These are phyloP conservation scores for Dioscorea cayenensis DNA, from an alignment of 116 monocot genomes.

Conservation along the genomic window DNA sequence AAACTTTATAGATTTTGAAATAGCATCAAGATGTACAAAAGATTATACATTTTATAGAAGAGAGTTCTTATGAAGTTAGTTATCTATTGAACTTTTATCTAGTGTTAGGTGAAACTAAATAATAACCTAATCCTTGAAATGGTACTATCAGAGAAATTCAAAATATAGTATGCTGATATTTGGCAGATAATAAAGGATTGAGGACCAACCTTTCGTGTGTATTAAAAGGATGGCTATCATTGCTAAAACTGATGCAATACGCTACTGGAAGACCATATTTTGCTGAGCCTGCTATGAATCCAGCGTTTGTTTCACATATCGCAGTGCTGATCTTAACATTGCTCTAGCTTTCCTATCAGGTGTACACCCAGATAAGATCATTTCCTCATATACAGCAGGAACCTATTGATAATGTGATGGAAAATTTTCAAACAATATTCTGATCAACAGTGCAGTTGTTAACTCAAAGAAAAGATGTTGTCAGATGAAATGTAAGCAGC, in stretches of 20 bases:
- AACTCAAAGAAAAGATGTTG: too few species aligned
- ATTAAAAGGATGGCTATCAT: background rate
- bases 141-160: too few species aligned
- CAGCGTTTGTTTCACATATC: slow-evolving; percentile 63
- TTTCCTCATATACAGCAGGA: slow-evolving; percentile 89
- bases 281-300: slow-evolving; percentile 20
- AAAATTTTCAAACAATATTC: background rate
- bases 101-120: too few species aligned
- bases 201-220: background rate
- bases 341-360: slow-evolving; percentile 95
- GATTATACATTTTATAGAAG: too few species aligned
- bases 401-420: slow-evolving; percentile 32
- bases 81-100: too few species aligned
- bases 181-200: background rate
- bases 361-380: slow-evolving; percentile 71
- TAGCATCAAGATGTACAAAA: too few species aligned
- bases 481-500: too few species aligned
- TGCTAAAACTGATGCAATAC: background rate
- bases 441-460: background rate
- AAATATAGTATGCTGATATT: too few species aligned
- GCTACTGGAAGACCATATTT: background rate
- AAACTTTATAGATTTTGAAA: too few species aligned
- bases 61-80: too few species aligned
- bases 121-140: too few species aligned
- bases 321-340: slow-evolving; percentile 83